Percentiles rank a stretch among this genome's conserved stretches.
These are phyloP conservation scores for Aspergillus ustus DNA, from an alignment of 2,329 filamentous ascomycete species.

Conservation along the genomic window DNA sequence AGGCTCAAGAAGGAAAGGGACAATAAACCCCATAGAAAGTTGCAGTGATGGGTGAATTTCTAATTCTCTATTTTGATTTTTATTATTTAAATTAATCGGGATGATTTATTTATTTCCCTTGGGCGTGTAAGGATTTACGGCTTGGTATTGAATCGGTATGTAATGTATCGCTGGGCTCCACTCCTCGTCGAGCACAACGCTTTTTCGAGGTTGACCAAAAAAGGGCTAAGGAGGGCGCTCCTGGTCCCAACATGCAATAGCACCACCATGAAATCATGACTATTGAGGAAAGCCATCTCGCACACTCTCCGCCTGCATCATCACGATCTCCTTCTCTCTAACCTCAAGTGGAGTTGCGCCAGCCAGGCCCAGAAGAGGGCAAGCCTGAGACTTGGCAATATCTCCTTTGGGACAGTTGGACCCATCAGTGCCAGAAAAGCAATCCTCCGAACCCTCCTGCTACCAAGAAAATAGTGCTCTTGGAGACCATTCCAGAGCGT, in stretches of 20 bases:
- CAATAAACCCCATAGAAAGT: slow-evolving; percentile 8
- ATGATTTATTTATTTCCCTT: slow-evolving; percentile 15
- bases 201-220: not conserved
- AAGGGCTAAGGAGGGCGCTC: not conserved
- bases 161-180: slow-evolving; percentile 13
- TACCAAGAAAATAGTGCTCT: slow-evolving; percentile 9
- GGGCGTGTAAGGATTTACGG: slow-evolving; percentile 11
- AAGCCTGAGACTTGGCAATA: not conserved
- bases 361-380: too few species aligned
- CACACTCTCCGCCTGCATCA: not conserved
- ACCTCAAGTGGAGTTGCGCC: not conserved
- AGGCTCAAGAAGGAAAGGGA: slow-evolving; percentile 12
- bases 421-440: not conserved
- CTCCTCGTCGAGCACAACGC: not conserved
- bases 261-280: slow-evolving; percentile 12
- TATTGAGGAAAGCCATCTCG: not conserved
- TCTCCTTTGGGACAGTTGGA: not conserved
- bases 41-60: slow-evolving; percentile 8
- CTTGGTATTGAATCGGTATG: slow-evolving; percentile 12
- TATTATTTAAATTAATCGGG: slow-evolving; percentile 14
- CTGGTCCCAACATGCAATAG: not conserved
- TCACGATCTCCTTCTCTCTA: not conserved
- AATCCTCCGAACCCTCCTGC: not conserved
- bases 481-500: not conserved
- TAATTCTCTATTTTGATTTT: slow-evolving; percentile 9